Conservation (phyloP, 164 flowering plant genomes). For the Stephania japonica region DNA sequence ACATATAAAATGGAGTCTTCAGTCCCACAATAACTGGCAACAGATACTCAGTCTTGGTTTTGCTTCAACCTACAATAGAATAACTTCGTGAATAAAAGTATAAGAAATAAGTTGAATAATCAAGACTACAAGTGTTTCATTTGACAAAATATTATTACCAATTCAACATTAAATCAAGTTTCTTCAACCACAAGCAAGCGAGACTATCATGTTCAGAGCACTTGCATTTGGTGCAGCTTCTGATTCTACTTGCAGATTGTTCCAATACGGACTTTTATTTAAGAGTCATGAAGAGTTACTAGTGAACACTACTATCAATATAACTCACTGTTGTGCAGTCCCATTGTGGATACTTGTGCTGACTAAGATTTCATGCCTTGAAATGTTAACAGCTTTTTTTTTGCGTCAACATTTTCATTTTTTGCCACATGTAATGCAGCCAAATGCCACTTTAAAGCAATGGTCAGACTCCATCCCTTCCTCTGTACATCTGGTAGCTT, state of each 20-base stretch:
- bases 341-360: constrained; percentile 17
- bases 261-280: constrained; percentile 7
- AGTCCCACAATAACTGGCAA: constrained; percentile 2
- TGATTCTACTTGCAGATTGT: constrained; percentile 19
- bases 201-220: constrained; percentile 27
- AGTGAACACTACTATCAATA: constrained; percentile 13
- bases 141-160: constrained; percentile 16
- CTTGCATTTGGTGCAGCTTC: constrained; percentile 20
- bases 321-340: constrained; percentile 14
- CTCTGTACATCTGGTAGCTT: constrained; percentile 35
- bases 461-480: constrained; percentile 40
- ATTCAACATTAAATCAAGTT: constrained; percentile 9
- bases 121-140: background rate
- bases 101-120: background rate
- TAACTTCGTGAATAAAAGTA: background rate
- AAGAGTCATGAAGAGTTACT: constrained; percentile 2
- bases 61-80: constrained; percentile 11
- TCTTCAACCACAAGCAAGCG: constrained; percentile 28
- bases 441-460: constrained; percentile 32
- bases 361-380: constrained; percentile 17
- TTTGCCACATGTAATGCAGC: constrained; percentile 28
- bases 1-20: constrained; percentile 7
- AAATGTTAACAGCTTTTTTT: constrained; percentile 24
- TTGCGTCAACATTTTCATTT: constrained; percentile 26
- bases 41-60: constrained; percentile 8